Percentiles rank a stretch among this genome's conserved stretches.
Evolutionary conservation across 192 early-diverging fungal genomes (phyloP).

Genomic region (Jimgerdemannia flammicorona): DNA sequence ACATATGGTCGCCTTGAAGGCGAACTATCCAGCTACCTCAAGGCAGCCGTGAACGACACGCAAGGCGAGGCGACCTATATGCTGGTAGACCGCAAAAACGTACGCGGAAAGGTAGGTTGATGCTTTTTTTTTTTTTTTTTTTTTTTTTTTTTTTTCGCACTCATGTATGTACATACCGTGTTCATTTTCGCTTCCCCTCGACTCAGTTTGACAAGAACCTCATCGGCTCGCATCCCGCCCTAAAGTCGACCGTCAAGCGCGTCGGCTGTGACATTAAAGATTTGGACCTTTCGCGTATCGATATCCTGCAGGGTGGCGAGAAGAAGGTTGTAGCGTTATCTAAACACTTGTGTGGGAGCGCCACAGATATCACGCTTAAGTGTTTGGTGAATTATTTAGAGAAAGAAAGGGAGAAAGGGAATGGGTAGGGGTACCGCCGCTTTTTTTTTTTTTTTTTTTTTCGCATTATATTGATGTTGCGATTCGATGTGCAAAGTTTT

Average conservation of each 20-base stretch:
- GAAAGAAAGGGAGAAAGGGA: slow-evolving; percentile 26
- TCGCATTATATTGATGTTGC: not conserved
- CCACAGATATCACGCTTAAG: slow-evolving; percentile 82
- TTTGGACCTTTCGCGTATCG: slow-evolving; percentile 60
- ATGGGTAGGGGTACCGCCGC: slow-evolving; percentile 10
- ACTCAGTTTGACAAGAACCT: slow-evolving; percentile 39
- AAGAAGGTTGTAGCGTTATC: slow-evolving; percentile 70
- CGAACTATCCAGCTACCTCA: slow-evolving; percentile 45
- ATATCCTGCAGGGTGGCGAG: slow-evolving; percentile 20
- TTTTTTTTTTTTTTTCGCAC: no score
- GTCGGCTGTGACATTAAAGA: slow-evolving; percentile 84
- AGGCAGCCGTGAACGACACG: slow-evolving; percentile 36
- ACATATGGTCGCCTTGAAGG: no score
- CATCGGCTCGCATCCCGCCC: slow-evolving; percentile 28
- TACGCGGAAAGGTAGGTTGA: slow-evolving; percentile 70
- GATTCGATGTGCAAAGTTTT: no score
- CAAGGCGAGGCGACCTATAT: slow-evolving; percentile 44
- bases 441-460: no score
- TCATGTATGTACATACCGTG: no score
- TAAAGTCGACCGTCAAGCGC: slow-evolving; percentile 47
- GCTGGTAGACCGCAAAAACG: slow-evolving; percentile 75
- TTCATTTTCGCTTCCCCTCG: not conserved
- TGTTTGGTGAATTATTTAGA: slow-evolving; percentile 56
- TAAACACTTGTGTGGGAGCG: slow-evolving; percentile 90
- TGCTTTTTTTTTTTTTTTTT: no score